Conservation (phyloP, 179 eudicot species). For the Silene noctiflora region DNA sequence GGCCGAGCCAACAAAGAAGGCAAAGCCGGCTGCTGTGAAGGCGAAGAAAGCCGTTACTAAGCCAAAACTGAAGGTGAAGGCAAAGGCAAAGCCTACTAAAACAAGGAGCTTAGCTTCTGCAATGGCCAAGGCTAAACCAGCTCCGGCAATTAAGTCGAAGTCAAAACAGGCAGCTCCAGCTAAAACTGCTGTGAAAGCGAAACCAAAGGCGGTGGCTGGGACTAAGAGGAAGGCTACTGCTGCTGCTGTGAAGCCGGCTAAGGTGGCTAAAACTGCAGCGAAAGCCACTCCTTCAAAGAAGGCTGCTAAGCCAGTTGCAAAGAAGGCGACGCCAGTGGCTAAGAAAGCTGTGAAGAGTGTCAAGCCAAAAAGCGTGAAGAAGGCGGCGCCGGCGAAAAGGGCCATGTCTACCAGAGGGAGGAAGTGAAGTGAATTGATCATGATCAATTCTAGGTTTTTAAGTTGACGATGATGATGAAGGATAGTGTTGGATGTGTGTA, state of each 20-base stretch:
- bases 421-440: conserved; percentile 17
- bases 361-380: conserved; percentile 27
- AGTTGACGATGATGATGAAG: neutral
- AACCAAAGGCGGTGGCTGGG: neutral
- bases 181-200: neutral
- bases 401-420: conserved; percentile 29
- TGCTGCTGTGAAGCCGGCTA: conserved; percentile 25
- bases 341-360: conserved; percentile 7
- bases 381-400: conserved; percentile 1
- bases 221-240: conserved; percentile 4
- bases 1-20: too few relatives aligned
- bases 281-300: conserved; percentile 30
- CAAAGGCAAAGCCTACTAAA: conserved; percentile 12
- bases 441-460: conserved; percentile 2
- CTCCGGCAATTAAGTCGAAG: conserved; percentile 14
- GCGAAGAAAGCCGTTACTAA: conserved; percentile 11
- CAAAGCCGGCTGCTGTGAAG: conserved; percentile 16
- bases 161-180: neutral
- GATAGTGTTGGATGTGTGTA: conserved; percentile 22
- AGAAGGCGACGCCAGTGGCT: conserved; percentile 25
- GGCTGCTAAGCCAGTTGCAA: conserved; percentile 19
- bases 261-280: conserved; percentile 28
- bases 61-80: conserved; percentile 20
- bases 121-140: too few relatives aligned
- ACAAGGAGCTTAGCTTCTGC: too few relatives aligned